Base-by-base conservation (phyloP, 257 asterid genomes). In the Nicotiana knightiana region DNA sequence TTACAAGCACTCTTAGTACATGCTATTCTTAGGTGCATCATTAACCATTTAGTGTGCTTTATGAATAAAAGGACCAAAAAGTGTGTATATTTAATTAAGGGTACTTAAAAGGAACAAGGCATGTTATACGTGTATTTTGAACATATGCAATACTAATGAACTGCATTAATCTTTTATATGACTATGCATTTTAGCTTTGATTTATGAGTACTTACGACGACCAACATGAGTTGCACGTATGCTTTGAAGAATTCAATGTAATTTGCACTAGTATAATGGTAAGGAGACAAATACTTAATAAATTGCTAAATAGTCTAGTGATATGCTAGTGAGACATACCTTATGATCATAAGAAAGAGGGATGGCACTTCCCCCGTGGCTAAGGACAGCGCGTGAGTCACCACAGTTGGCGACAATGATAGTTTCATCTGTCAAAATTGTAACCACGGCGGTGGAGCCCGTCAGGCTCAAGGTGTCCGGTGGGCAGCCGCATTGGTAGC, bases 381-480 rank as follows among this genome's bases (percentile, higher is more conserved):
- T 76, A 37, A 85, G 83, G 58, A 82, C 82, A 7, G 85, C 87
- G 3, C 87, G 85, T 48, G 85, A 85, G 76, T 85, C 87, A 16
- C 85, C 87, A 12, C 83, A 82, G 46, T 85, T 85, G 12, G 87
- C 87, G 1, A 67, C 83, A 16, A 85, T 51, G 46, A 85, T 77
- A 30, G 83, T 55, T 28, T 81, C 54, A 0, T 35, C 81, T 7
- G 85, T 77, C 54, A 85, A 53, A 51, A 85, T 24, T 4, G 65
- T 85, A 61, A 77, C 87, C 54, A 65, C 76, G 0, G 85, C 87
- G 0, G 87, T 67, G 37, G 85, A 81, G 15, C 84, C 87, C 1
- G 17, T 77, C 26, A 16, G 79, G 59, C 24, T 53, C 81, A 71
- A 26, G 59, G 32, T 4, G 43, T 80, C 24, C 39, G 28, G 61